Percentiles rank a stretch among this genome's conserved stretches.
phyloP scores from a whole-genome alignment of 148 eudicot species.

The Silene uniflora region DNA sequence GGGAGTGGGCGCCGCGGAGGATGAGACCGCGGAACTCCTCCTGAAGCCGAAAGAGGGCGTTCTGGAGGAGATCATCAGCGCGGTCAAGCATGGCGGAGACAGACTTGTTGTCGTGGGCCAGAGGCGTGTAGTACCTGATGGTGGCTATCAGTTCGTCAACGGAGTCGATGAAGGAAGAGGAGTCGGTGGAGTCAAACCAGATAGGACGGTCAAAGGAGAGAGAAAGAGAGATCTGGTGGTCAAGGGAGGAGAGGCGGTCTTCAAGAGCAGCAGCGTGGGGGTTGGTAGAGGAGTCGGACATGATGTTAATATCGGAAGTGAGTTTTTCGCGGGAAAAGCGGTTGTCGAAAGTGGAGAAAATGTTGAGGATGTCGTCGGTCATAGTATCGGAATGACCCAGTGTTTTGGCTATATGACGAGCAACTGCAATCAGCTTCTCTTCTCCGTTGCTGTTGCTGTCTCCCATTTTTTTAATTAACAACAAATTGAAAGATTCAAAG shows the following conservation, averaged over 20 bases:
- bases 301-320: conserved; percentile 29
- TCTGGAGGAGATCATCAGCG: conserved; percentile 73
- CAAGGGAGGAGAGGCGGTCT: conserved; percentile 38
- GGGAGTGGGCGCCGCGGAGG: conserved; percentile 46
- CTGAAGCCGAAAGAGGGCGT: conserved; percentile 54
- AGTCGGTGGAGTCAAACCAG: conserved; percentile 57
- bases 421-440: conserved; percentile 91
- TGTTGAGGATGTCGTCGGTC: conserved; percentile 88
- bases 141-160: conserved; percentile 53
- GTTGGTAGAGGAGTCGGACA: conserved; percentile 17
- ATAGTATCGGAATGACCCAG: conserved; percentile 83
- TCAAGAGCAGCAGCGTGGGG: conserved; percentile 24
- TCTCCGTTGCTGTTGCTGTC: conserved; percentile 66
- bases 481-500: not conserved
- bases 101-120: conserved; percentile 42
- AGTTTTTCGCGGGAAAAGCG: conserved; percentile 70
- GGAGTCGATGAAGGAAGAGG: conserved; percentile 53
- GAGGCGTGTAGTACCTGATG: conserved; percentile 47
- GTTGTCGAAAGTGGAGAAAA: conserved; percentile 86
- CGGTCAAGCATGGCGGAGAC: conserved; percentile 42
- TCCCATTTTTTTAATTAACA: conserved; percentile 6
- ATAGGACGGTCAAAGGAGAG: conserved; percentile 51
- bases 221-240: conserved; percentile 52
- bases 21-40: conserved; percentile 68
- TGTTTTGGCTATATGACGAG: conserved; percentile 84